Evolutionary conservation across 139 green algal species (phyloP).

Genomic region (Coelastrella sp.): DNA sequence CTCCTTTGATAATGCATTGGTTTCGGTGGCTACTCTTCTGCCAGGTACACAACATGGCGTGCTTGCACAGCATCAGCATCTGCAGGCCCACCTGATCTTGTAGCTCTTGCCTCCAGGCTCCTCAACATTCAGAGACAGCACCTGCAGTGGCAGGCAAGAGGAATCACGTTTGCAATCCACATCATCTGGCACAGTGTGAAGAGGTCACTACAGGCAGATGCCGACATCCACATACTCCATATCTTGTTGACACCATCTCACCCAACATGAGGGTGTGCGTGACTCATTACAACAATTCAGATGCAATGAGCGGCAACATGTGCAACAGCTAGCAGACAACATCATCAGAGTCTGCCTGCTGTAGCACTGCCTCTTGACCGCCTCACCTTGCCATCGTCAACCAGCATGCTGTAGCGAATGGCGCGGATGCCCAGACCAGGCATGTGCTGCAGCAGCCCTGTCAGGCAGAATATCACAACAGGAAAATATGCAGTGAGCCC

Average conservation of each 20-base stretch:
- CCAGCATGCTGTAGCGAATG: slow-evolving; percentile 47
- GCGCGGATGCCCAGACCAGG: slow-evolving; percentile 47
- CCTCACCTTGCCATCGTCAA: slow-evolving; percentile 48
- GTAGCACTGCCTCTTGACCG: not conserved
- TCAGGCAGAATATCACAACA: not conserved
- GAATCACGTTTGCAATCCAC: too few relatives aligned
- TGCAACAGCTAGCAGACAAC: not conserved
- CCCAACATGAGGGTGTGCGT: too few relatives aligned
- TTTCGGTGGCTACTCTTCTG: too few relatives aligned
- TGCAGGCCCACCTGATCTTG: slow-evolving; percentile 24
- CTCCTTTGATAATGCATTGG: too few relatives aligned
- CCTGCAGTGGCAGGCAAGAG: not conserved
- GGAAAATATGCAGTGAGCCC: not conserved
- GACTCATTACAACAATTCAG: too few relatives aligned
- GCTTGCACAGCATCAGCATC: too few relatives aligned
- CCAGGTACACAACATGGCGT: too few relatives aligned
- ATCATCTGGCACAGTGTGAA: too few relatives aligned
- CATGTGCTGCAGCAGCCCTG: slow-evolving; percentile 50
- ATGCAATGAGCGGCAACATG: too few relatives aligned
- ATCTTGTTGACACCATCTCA: not conserved
- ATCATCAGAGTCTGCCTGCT: not conserved
- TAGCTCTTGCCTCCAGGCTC: slow-evolving; percentile 52
- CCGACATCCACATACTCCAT: too few relatives aligned
- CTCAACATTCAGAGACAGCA: slow-evolving; percentile 45
- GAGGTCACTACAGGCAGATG: too few relatives aligned